These are phyloP conservation scores for Cladosporium phlei DNA, from an alignment of 2,329 filamentous ascomycete genomes.

Conservation along the genomic window DNA sequence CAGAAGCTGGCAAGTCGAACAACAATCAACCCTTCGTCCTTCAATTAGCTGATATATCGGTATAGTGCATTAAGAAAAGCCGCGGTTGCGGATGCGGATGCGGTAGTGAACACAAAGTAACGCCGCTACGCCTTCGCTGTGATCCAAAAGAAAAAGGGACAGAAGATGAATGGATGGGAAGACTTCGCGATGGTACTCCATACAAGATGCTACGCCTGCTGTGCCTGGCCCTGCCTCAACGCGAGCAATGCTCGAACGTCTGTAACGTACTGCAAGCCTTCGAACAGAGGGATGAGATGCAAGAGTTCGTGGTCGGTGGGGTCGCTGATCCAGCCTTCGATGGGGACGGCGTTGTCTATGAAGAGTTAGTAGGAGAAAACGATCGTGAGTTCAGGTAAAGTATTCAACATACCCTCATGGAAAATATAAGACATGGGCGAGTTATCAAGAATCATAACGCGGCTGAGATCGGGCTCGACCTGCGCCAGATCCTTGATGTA, in stretches of 20 bases:
- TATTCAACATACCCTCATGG: conserved; percentile 74
- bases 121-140: conserved; percentile 12
- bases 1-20: too few species aligned
- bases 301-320: conserved; percentile 93
- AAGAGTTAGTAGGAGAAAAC: conserved; percentile 1
- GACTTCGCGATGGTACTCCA: background rate
- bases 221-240: conserved; percentile 63
- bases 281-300: conserved; percentile 85
- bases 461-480: conserved; percentile 93
- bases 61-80: too few species aligned
- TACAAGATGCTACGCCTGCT: conserved; percentile 8
- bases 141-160: conserved; percentile 1
- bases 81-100: too few species aligned
- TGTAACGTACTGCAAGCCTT: conserved; percentile 92
- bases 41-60: too few species aligned
- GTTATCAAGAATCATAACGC: conserved; percentile 98
- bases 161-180: background rate
- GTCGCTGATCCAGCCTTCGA: conserved; percentile 98
- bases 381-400: background rate
- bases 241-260: conserved; percentile 89
- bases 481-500: conserved; percentile 98
- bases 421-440: conserved; percentile 98
- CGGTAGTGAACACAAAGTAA: too few species aligned
- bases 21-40: too few species aligned
- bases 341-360: conserved; percentile 94